Conservation (phyloP, 2,329 filamentous ascomycete species). For the Rasamsonia emersonii region DNA sequence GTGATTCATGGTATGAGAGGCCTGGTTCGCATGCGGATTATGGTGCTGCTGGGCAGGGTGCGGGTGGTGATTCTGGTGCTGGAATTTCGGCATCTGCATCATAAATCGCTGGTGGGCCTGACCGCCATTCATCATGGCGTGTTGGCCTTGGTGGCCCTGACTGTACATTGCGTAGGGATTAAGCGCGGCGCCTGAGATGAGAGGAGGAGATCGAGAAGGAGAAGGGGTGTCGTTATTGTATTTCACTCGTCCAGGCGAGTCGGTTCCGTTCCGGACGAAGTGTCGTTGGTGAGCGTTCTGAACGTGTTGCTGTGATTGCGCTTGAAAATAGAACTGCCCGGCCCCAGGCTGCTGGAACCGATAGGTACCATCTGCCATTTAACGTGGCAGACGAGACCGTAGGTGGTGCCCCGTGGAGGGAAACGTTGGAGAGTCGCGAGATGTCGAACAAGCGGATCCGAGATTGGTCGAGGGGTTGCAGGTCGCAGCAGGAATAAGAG, state of each 20-base stretch:
- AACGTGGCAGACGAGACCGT: slow-evolving; percentile 41
- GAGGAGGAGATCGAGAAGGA: slow-evolving; percentile 39
- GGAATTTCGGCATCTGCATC: slow-evolving; percentile 41
- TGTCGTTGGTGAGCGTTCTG: slow-evolving; percentile 36
- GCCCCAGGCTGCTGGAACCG: slow-evolving; percentile 47
- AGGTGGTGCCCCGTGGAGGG: slow-evolving; percentile 22
- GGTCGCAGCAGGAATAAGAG: slow-evolving; percentile 27
- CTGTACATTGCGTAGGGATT: slow-evolving; percentile 41
- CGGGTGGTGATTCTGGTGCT: slow-evolving; percentile 38
- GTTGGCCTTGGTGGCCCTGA: slow-evolving; percentile 39
- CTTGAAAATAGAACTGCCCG: slow-evolving; percentile 42
- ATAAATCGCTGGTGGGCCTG: slow-evolving; percentile 41
- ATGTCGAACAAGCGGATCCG: slow-evolving; percentile 3
- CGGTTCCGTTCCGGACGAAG: slow-evolving; percentile 37
- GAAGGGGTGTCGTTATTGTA: slow-evolving; percentile 40
- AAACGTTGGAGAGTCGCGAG: slow-evolving; percentile 17
- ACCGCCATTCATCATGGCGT: slow-evolving; percentile 43
- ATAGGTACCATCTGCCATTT: slow-evolving; percentile 49
- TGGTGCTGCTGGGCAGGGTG: slow-evolving; percentile 36
- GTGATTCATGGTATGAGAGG: slow-evolving; percentile 41
- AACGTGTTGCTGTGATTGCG: slow-evolving; percentile 33
- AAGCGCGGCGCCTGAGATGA: slow-evolving; percentile 33
- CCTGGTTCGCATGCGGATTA: slow-evolving; percentile 34
- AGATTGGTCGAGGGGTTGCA: slow-evolving; percentile 4
- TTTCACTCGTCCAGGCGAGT: slow-evolving; percentile 38